These are phyloP conservation scores for Calycina marina DNA, from an alignment of 2,329 filamentous ascomycete species.

Conservation along the genomic window DNA sequence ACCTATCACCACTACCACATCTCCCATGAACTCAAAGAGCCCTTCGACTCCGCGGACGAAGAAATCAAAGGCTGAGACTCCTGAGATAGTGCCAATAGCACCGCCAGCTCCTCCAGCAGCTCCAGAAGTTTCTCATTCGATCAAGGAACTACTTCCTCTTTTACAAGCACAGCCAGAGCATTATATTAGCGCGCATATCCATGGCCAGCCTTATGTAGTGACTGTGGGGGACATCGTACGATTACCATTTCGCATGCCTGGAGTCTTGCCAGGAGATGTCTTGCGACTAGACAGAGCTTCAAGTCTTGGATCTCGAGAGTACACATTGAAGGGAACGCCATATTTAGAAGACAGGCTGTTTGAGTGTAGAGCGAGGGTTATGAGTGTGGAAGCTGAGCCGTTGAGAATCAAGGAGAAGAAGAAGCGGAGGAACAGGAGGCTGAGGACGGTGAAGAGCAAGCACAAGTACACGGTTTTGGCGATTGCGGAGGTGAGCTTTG, in stretches of 20 bases:
- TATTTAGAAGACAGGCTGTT: constrained; percentile 75
- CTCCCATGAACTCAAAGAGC: background rate
- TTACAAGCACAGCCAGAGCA: constrained; percentile 58
- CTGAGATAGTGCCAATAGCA: constrained; percentile 2
- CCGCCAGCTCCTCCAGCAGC: constrained; percentile 15
- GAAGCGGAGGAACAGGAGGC: constrained; percentile 60
- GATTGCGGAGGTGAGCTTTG: constrained; percentile 47
- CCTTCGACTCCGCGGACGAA: constrained; percentile 5
- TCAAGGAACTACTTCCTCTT: constrained; percentile 51
- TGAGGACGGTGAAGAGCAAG: constrained; percentile 74
- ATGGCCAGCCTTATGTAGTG: constrained; percentile 66
- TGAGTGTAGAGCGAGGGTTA: constrained; percentile 70
- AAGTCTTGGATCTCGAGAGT: constrained; percentile 73
- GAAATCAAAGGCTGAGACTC: constrained; percentile 1
- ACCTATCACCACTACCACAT: constrained; percentile 8
- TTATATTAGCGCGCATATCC: constrained; percentile 70
- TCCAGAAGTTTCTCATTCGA: constrained; percentile 33
- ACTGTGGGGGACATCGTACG: constrained; percentile 62
- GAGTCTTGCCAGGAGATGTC: constrained; percentile 65
- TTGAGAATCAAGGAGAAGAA: constrained; percentile 67
- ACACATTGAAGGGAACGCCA: constrained; percentile 69
- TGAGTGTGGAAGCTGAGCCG: constrained; percentile 72
- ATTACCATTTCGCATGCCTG: constrained; percentile 66
- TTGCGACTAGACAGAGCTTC: constrained; percentile 78
- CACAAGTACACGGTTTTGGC: constrained; percentile 75